Conservation (phyloP, 768 basidiomycete genomes). For the Lactarius tabidus region DNA sequence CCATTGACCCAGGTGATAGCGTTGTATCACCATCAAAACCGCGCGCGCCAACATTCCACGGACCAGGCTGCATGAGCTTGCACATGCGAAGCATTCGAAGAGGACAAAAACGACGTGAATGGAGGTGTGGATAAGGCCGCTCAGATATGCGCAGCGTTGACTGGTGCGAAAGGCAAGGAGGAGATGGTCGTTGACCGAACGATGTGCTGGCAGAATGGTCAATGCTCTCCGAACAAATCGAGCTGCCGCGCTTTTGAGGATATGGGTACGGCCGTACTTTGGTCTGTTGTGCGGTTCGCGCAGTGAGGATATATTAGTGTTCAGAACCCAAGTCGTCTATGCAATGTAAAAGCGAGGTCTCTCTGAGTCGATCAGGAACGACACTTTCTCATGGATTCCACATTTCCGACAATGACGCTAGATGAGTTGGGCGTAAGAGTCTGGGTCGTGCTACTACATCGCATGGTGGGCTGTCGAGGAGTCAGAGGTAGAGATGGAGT, state of each 20-base stretch:
- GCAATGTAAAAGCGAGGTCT: conserved; percentile 24
- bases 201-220: conserved; percentile 83
- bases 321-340: conserved; percentile 25
- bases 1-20: conserved; percentile 61
- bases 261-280: conserved; percentile 25
- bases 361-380: conserved; percentile 28
- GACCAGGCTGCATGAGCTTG: conserved; percentile 33
- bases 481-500: conserved; percentile 30
- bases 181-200: conserved; percentile 64
- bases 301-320: conserved; percentile 17
- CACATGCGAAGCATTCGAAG: conserved; percentile 32
- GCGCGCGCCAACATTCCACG: conserved; percentile 78
- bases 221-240: conserved; percentile 76
- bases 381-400: conserved; percentile 22
- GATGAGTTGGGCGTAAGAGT: conserved; percentile 22
- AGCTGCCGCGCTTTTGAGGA: conserved; percentile 44
- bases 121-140: conserved; percentile 28
- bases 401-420: conserved; percentile 2
- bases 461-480: conserved; percentile 14
- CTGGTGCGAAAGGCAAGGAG: conserved; percentile 39
- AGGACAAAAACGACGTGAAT: conserved; percentile 27
- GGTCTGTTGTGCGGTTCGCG: conserved; percentile 13
- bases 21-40: conserved; percentile 59
- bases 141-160: conserved; percentile 8
- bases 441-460: conserved; percentile 11